Evolutionary conservation across 78 protist genomes (phyloP), one percentile per base, ranked within the genome.

Genomic region (Trichosphaerium sp.): DNA sequence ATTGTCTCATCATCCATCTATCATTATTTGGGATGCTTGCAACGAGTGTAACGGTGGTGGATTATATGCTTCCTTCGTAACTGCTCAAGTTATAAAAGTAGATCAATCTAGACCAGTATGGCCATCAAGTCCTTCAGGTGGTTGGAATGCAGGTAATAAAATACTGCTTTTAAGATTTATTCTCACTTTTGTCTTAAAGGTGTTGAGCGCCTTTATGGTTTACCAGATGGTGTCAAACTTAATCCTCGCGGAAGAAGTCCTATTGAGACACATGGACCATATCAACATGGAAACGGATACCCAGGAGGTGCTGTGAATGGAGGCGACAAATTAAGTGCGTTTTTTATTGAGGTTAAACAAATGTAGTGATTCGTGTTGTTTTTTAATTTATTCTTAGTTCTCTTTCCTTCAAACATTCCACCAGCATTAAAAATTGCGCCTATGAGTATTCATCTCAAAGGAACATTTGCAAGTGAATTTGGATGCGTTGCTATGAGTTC

Each of bases 221-320:
- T 54, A 2, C 76, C 76, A 8, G 25, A 51, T 41, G 74, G 63
- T 1, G 0, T 1, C 21, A 11, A 62, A 3, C 61, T 59, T 11
- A 11, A 4, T 10, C 65, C 71, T n/a, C 54, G 47, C 48, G 40
- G 4, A 28, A 8, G 63, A 3, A 8, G 58, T 11, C 0, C 23
- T 8, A 74, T 66, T 44, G 81, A 74, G 65, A 41, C 52, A 25
- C 81, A 74, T 34, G 81, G 81, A 21, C 73, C 73, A 26, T 74
- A 74, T 43, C 67, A 11, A 28, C 74, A 47, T 49, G 61, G 62
- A 47, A n/a, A 6, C 25, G 60, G 74, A 26, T 66, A 52, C 31
- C 31, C 35, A 1, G 39, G 64, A 4, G 57, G n/a, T n/a, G n/a
- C n/a, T n/a, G n/a, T n/a, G n/a, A n/a, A n/a, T n/a, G n/a, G n/a